Percentiles rank a stretch among this genome's conserved stretches.
Evolutionary conservation across 805 yeast species (phyloP).

Genomic region (Ogataea nonfermentans): DNA sequence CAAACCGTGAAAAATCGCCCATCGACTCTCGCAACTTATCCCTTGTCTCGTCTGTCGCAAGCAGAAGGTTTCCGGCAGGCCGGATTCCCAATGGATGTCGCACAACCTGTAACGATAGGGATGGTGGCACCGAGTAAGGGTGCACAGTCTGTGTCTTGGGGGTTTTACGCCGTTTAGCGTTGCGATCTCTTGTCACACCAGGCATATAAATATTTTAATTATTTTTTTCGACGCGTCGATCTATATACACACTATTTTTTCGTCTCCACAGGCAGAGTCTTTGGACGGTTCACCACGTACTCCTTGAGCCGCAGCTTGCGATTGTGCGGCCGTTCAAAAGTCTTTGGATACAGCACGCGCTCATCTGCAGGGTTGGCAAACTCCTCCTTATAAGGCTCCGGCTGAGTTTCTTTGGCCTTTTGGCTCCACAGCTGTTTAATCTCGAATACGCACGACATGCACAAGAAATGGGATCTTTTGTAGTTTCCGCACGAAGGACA

Average conservation of each 20-base stretch:
- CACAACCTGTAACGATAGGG: slow-evolving; percentile 28
- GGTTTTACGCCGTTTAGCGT: slow-evolving; percentile 6
- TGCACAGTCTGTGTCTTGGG: slow-evolving; percentile 7
- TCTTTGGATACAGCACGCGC: slow-evolving; percentile 72
- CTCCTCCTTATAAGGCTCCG: slow-evolving; percentile 39
- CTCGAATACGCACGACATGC: slow-evolving; percentile 89
- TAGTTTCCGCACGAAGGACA: slow-evolving; percentile 96
- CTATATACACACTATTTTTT: slow-evolving; percentile 21
- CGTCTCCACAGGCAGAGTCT: slow-evolving; percentile 51
- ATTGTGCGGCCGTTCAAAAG: slow-evolving; percentile 45
- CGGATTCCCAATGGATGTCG: slow-evolving; percentile 71
- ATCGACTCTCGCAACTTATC: slow-evolving; percentile 36
- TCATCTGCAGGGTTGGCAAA: slow-evolving; percentile 58
- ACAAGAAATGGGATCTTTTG: slow-evolving; percentile 85
- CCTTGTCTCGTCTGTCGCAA: slow-evolving; percentile 22
- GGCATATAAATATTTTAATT: background rate
- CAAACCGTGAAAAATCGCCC: slow-evolving; percentile 51
- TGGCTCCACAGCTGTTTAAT: slow-evolving; percentile 69
- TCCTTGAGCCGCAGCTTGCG: slow-evolving; percentile 51
- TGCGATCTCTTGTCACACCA: slow-evolving; percentile 1
- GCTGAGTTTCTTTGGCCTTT: slow-evolving; percentile 28
- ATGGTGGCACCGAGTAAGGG: slow-evolving; percentile 18
- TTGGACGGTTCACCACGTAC: slow-evolving; percentile 53
- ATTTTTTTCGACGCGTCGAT: slow-evolving; percentile 15
- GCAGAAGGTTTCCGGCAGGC: slow-evolving; percentile 64